These are phyloP conservation scores for Claviceps arundinis DNA, from an alignment of 2,329 filamentous ascomycete genomes.

Conservation along the genomic window DNA sequence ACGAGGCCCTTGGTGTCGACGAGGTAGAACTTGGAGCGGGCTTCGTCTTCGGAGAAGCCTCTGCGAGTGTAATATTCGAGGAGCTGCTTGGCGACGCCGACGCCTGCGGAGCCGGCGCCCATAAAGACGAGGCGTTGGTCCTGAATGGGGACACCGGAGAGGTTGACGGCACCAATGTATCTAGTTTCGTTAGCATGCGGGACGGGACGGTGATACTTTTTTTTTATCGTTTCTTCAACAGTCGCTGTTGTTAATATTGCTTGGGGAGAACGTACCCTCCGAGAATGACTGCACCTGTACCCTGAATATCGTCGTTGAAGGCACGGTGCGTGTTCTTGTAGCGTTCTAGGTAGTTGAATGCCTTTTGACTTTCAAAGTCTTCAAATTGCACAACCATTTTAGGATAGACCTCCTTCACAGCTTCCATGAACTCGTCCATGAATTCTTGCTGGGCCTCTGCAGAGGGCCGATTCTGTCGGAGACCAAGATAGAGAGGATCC, in stretches of 20 bases:
- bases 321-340: slow-evolving; percentile 83
- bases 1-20: slow-evolving; percentile 96
- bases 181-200: slow-evolving; percentile 37
- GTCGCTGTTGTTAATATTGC: too few relatives aligned
- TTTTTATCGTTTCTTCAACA: background rate
- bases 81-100: slow-evolving; percentile 95
- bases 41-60: slow-evolving; percentile 76
- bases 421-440: slow-evolving; percentile 94
- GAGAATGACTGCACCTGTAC: slow-evolving; percentile 88
- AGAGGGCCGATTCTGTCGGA: slow-evolving; percentile 68
- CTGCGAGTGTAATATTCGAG: slow-evolving; percentile 93
- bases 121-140: slow-evolving; percentile 95
- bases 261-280: slow-evolving; percentile 45
- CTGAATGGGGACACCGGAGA: slow-evolving; percentile 70
- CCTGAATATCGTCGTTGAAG: slow-evolving; percentile 99
- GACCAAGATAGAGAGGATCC: slow-evolving; percentile 76
- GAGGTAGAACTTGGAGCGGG: slow-evolving; percentile 87
- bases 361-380: slow-evolving; percentile 86
- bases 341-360: slow-evolving; percentile 82
- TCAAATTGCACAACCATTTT: slow-evolving; percentile 79
- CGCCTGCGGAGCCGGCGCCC: slow-evolving; percentile 87
- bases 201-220: background rate
- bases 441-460: slow-evolving; percentile 75
- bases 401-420: slow-evolving; percentile 60
- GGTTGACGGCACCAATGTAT: slow-evolving; percentile 63